Percentiles rank a stretch among this genome's conserved stretches.
Evolutionary conservation across 2,329 filamentous ascomycete genomes (phyloP).

Genomic region (Scorias spongiosa): DNA sequence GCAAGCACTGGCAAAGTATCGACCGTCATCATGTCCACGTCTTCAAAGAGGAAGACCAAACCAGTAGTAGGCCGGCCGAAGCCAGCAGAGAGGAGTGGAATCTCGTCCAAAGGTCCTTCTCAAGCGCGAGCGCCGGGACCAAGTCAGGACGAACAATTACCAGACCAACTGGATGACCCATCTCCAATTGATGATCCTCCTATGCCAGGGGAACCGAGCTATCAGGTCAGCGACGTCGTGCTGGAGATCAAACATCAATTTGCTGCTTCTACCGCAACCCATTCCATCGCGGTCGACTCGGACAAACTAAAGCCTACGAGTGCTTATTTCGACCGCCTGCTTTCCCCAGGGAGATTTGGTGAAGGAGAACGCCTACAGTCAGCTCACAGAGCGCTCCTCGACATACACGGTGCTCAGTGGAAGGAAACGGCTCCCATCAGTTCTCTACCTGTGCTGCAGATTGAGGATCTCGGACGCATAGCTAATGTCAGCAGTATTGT

Average conservation of each 20-base stretch:
- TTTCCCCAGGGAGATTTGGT: conserved; percentile 47
- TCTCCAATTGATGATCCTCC: conserved; percentile 8
- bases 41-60: conserved; percentile 1
- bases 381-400: conserved; percentile 35
- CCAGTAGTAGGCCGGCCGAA: not conserved
- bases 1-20: conserved; percentile 1
- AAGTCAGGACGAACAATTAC: not conserved
- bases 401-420: conserved; percentile 32
- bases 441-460: conserved; percentile 47
- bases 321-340: conserved; percentile 53
- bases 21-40: conserved; percentile 1
- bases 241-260: conserved; percentile 52
- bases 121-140: not conserved
- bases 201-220: conserved; percentile 34
- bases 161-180: conserved; percentile 8
- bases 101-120: no score
- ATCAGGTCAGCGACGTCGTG: conserved; percentile 46
- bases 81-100: no score
- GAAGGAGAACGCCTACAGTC: conserved; percentile 43
- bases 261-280: conserved; percentile 35
- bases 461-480: conserved; percentile 54
- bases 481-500: conserved; percentile 45
- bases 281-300: conserved; percentile 50
- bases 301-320: conserved; percentile 44
- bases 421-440: conserved; percentile 28